Conservation (phyloP, 345 rosid genomes). For the Gossypium australe region DNA sequence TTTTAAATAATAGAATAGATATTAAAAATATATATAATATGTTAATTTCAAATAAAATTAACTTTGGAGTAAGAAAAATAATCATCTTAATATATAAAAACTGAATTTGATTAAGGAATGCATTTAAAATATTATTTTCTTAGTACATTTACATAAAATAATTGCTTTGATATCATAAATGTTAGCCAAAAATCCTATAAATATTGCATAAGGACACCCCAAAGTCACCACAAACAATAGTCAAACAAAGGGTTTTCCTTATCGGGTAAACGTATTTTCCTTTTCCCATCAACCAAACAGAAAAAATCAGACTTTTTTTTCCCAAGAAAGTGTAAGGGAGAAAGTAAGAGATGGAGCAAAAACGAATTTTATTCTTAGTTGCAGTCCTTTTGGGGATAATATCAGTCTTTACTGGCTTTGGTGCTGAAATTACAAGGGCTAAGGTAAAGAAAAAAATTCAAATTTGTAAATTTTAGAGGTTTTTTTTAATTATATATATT, state of each 20-base stretch:
- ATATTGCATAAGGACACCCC: neutral
- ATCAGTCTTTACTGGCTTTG: conserved; percentile 78
- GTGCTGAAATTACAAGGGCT: conserved; percentile 75
- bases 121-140: neutral
- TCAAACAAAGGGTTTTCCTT: neutral
- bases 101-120: neutral
- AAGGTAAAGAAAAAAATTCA: conserved; percentile 37
- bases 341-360: conserved; percentile 36
- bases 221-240: neutral
- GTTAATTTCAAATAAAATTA: too few species aligned
- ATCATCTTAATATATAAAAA: neutral
- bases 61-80: neutral
- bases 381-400: conserved; percentile 61
- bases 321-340: neutral
- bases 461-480: too few species aligned
- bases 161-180: neutral
- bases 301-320: neutral
- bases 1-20: too few species aligned
- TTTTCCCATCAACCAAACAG: neutral
- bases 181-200: neutral
- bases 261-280: neutral
- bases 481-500: too few species aligned
- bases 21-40: too few species aligned
- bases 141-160: neutral
- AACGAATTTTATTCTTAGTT: conserved; percentile 43